Evolutionary conservation across 805 yeast genomes (phyloP), one percentile per base, ranked within the genome.

Genomic region (Clavispora carvajalis): DNA sequence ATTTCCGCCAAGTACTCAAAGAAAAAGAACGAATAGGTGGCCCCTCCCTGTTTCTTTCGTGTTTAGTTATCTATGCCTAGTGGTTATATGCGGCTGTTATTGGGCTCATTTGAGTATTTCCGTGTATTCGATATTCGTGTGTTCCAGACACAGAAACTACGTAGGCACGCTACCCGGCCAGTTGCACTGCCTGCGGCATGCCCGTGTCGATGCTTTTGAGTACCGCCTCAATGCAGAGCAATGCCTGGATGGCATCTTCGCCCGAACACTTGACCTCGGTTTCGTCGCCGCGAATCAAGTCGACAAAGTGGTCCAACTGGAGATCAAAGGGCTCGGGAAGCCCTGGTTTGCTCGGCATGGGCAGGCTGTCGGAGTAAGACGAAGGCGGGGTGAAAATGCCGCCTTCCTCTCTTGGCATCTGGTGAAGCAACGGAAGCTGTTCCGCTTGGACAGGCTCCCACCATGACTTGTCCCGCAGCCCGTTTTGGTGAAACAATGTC

Each of bases 301-400:
- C 58, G 16, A 66, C 60, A 46, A 67, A 67, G 43, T 67, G 72
- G 34, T 61, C 59, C 37, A 67, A 49, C 41, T 67, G 73, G 18
- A 59, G 53, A 38, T 65, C 72, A 47, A 67, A 67, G 2, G 73
- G 72, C 39, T 57, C 46, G 5, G 52, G 52, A 22, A 26, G 45
- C 43, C n/a, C 13, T 3, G 17, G 31, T 22, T 21, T 26, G 21
- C 25, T 37, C 41, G 15, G n/a, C 30, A 29, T 18, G 7, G 17
- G 23, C 38, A 18, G 59, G 22, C 53, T 47, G 29, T 26, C 47
- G 41, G 19, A 35, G 13, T 57, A 62, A 6, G 68, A 63, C 2
- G 64, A 54, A 2, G 62, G 55, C 2, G 69, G 69, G 1, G 71
- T 56, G 16, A 53, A 45, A 15, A 44, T 29, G 4, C 38, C 44